A percentile compares a stretch with the other conserved stretches of the same genome.
phyloP scores from a whole-genome alignment of 2,329 filamentous ascomycete species.

The Cytospora leucostoma region DNA sequence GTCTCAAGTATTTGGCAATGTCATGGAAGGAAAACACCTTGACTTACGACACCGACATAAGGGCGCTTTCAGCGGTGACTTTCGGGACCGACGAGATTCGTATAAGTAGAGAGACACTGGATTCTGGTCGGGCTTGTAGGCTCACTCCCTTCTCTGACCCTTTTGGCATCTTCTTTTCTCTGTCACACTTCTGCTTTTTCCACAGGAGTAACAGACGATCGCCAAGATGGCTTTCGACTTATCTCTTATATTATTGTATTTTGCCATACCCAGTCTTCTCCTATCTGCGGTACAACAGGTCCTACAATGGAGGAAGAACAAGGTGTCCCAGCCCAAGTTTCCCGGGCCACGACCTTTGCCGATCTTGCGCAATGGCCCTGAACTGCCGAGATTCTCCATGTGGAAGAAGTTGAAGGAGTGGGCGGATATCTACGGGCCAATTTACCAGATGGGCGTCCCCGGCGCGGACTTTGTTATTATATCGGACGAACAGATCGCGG shows the following conservation, averaged over 20 bases:
- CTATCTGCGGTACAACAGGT: constrained; percentile 45
- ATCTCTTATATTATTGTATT: constrained; percentile 44
- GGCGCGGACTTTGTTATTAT: constrained; percentile 47
- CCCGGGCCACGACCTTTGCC: constrained; percentile 51
- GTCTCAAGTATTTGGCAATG: background rate
- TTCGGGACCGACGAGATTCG: constrained; percentile 6
- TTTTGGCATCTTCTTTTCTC: background rate
- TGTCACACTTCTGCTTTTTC: background rate
- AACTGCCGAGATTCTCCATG: constrained; percentile 47
- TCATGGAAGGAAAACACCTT: background rate
- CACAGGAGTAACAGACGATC: background rate
- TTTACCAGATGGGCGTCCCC: constrained; percentile 45
- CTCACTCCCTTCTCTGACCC: constrained; percentile 1
- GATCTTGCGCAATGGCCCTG: constrained; percentile 51
- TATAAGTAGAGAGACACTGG: constrained; percentile 3
- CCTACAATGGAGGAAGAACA: constrained; percentile 38
- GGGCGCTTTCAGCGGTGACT: background rate
- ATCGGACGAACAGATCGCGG: constrained; percentile 50
- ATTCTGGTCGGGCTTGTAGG: background rate
- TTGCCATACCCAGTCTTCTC: constrained; percentile 48
- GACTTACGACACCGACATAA: background rate
- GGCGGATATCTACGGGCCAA: constrained; percentile 46
- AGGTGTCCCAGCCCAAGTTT: constrained; percentile 37
- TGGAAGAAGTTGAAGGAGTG: constrained; percentile 56
- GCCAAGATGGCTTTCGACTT: constrained; percentile 39